phyloP scores from a whole-genome alignment of 768 basidiomycete genomes.

The Daedalea quercina region DNA sequence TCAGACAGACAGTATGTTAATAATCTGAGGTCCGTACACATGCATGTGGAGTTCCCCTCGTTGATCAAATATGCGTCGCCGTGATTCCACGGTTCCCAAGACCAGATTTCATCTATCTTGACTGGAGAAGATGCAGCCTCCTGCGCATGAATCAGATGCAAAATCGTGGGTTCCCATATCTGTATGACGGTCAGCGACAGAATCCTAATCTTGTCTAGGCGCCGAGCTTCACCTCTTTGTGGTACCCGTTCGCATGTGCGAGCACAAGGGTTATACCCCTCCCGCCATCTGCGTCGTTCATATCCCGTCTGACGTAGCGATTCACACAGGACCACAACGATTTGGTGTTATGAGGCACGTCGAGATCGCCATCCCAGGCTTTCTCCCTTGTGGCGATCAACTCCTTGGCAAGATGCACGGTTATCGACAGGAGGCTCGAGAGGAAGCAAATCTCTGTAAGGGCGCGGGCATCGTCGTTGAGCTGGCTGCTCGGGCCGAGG shows the following conservation, averaged over 20 bases:
- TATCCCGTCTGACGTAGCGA: constrained; percentile 48
- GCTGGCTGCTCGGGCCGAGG: not conserved
- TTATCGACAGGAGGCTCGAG: constrained; percentile 13
- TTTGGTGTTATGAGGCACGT: constrained; percentile 17
- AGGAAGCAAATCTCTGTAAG: not conserved
- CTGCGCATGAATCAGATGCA: constrained; percentile 38
- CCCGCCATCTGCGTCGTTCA: constrained; percentile 13
- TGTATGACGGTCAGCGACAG: constrained; percentile 22
- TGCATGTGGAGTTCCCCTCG: constrained; percentile 39
- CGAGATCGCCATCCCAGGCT: constrained; percentile 19
- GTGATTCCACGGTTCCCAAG: constrained; percentile 78
- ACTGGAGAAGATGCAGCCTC: constrained; percentile 16
- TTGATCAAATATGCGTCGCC: constrained; percentile 80
- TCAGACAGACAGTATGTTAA: not conserved
- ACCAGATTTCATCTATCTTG: constrained; percentile 69
- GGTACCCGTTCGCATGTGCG: constrained; percentile 83
- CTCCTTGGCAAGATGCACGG: constrained; percentile 6
- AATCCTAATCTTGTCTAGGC: too few species aligned
- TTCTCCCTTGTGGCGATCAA: constrained; percentile 27
- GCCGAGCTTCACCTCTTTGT: constrained; percentile 58
- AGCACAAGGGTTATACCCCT: constrained; percentile 65
- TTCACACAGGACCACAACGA: constrained; percentile 69
- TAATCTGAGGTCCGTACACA: constrained; percentile 41
- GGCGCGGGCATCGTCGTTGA: not conserved
- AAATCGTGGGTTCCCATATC: constrained; percentile 76